Evolutionary conservation across 2,329 filamentous ascomycete species (phyloP).

Genomic region (Juglanconis oblonga): DNA sequence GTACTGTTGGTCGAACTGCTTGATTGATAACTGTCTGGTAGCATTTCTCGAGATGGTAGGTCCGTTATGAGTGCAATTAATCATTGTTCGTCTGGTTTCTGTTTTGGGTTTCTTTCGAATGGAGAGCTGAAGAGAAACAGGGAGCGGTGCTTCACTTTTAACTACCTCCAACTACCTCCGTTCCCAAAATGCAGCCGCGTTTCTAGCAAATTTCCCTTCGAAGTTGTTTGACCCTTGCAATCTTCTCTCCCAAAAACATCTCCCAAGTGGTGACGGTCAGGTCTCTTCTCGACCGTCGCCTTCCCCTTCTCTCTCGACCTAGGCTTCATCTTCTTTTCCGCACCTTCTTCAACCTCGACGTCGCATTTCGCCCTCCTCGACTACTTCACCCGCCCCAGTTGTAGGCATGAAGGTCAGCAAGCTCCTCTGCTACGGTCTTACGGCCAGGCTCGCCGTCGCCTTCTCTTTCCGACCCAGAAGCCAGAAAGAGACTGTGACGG

Average conservation of each 20-base stretch:
- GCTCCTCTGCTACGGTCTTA: slow-evolving; percentile 5
- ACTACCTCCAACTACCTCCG: background rate
- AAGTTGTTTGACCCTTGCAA: background rate
- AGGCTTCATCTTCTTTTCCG: background rate
- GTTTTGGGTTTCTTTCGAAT: background rate
- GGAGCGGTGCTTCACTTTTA: background rate
- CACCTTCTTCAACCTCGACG: background rate
- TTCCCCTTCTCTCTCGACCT: background rate
- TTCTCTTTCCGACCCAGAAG: slow-evolving; percentile 11
- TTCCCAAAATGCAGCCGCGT: background rate
- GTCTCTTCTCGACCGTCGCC: background rate
- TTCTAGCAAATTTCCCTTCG: background rate
- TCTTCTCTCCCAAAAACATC: background rate
- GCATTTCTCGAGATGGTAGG: too few relatives aligned
- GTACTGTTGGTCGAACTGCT: too few relatives aligned
- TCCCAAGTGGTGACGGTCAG: background rate
- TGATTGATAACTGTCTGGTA: too few relatives aligned
- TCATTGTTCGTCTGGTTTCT: background rate
- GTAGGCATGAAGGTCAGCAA: slow-evolving; percentile 3
- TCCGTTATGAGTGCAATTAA: too few relatives aligned
- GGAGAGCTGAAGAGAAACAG: background rate
- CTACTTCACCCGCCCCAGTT: background rate
- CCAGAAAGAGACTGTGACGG: slow-evolving; percentile 4
- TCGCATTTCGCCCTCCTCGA: background rate
- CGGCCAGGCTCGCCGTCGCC: slow-evolving; percentile 2